These are phyloP conservation scores for Rhizophora apiculata DNA, from an alignment of 345 rosid species.

Conservation along the genomic window DNA sequence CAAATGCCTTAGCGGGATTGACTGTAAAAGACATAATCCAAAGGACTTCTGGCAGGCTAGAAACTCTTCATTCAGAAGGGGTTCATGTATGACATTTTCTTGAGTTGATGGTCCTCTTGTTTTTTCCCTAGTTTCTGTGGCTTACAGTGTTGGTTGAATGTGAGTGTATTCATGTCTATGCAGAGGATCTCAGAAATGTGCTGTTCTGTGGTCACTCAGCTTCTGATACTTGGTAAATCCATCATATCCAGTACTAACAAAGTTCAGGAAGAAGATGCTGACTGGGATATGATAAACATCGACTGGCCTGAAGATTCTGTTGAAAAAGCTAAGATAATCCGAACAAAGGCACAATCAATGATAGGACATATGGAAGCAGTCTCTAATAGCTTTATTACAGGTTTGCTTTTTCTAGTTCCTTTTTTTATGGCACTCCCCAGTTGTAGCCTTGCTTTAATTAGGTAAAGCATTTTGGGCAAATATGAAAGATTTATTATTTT, in stretches of 20 bases:
- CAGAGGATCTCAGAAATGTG: slow-evolving; percentile 97
- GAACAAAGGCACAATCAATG: slow-evolving; percentile 65
- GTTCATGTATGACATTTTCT: slow-evolving; percentile 61
- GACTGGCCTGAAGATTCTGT: slow-evolving; percentile 92
- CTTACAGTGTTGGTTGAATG: not conserved
- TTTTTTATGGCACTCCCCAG: not conserved
- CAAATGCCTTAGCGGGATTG: slow-evolving; percentile 64
- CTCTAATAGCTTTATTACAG: slow-evolving; percentile 81
- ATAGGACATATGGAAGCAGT: slow-evolving; percentile 69
- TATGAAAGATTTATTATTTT: not conserved
- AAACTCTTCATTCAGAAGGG: slow-evolving; percentile 93
- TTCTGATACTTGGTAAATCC: slow-evolving; percentile 76
- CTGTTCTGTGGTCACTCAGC: slow-evolving; percentile 78
- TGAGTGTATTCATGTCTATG: slow-evolving; percentile 25
- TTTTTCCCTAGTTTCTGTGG: not conserved
- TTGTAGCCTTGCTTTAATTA: too few species aligned
- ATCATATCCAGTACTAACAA: slow-evolving; percentile 63
- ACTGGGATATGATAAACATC: slow-evolving; percentile 44
- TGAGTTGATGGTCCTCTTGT: not conserved
- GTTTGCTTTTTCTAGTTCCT: slow-evolving; percentile 32
- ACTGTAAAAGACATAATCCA: slow-evolving; percentile 67
- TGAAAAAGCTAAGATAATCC: slow-evolving; percentile 81
- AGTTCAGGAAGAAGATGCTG: slow-evolving; percentile 60
- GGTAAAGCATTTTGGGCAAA: too few species aligned
- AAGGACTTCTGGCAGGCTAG: slow-evolving; percentile 81